Base-by-base conservation (phyloP, 164 flowering plant species). In the Liquidambar formosana region DNA sequence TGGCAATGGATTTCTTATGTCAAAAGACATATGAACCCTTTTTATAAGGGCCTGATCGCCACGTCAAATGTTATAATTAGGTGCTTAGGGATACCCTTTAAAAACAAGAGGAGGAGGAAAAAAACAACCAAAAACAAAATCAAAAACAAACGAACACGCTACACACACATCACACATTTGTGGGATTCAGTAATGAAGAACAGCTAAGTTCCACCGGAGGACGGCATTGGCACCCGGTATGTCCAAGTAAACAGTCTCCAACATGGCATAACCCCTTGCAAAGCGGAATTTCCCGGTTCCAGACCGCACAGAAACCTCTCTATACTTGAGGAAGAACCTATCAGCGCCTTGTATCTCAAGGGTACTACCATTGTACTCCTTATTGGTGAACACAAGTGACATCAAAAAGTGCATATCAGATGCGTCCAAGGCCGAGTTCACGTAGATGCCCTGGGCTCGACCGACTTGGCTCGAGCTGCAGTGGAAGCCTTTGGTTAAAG, bases 361-460 rank as follows among this genome's bases (percentile, higher is more conserved):
- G 4, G 64, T 61, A 26, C 64, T 61, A 8, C 67, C 67, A 16
- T 45, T 64, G 57, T 14, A 64, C 38, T 64, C 22, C 21, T 64
- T 47, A 25, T 10, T 26, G 15, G 67, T 64, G 67, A 64, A 64
- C 26, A 67, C 57, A 48, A 73, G 33, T 0, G 76, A 73, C 15
- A 67, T 28, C 15, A 63, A 14, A 3, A 73, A 13, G 43, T 60
- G 71, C 8, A 61, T 6, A 11, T 44, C 57, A 0, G 38, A 26
- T 0, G 67, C 76, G 21, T 67, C 76, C 38, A 67, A 44, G 0
- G 67, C 43, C 4, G 63, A 67, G 49, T 44, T 73, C 14, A 73
- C 63, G 25, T 52, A 73, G 14, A 73, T 46, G 12, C 71, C 76
- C 19, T 67, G 76, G 26, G 33, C 71, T 6, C 67, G 56, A 4